Evolutionary conservation across 2,329 filamentous ascomycete species (phyloP).

Genomic region (Endothia cerciana): DNA sequence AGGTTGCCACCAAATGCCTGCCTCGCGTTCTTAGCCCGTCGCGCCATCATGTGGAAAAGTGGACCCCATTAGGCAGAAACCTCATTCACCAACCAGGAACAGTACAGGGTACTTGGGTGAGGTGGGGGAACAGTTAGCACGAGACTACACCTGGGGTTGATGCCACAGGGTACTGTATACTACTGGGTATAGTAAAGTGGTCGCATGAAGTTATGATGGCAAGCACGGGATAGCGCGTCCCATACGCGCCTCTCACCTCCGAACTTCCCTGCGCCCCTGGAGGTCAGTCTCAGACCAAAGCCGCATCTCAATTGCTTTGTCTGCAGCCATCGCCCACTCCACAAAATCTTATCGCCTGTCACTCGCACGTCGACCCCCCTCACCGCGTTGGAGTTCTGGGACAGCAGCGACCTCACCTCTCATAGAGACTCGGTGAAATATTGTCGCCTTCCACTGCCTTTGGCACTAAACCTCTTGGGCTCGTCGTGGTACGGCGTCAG

Average conservation of each 20-base stretch:
- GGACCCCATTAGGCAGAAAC: slow-evolving; percentile 9
- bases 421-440: not conserved
- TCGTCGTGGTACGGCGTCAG: not conserved
- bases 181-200: slow-evolving; percentile 11
- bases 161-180: not conserved
- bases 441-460: not conserved
- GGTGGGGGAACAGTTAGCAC: not conserved
- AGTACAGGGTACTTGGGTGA: not conserved
- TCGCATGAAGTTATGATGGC: slow-evolving; percentile 1
- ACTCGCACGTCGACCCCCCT: not conserved
- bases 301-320: not conserved
- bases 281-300: not conserved
- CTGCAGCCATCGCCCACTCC: not conserved
- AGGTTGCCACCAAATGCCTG: slow-evolving; percentile 19
- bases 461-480: not conserved
- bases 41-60: slow-evolving; percentile 19
- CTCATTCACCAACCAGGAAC: not conserved
- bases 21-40: slow-evolving; percentile 12
- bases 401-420: not conserved
- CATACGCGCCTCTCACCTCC: not conserved
- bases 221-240: slow-evolving; percentile 16
- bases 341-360: not conserved
- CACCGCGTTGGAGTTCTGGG: not conserved
- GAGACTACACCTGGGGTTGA: not conserved
- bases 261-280: not conserved